phyloP scores from a whole-genome alignment of 2,329 filamentous ascomycete genomes.

The Tolypocladium ovalisporum region DNA sequence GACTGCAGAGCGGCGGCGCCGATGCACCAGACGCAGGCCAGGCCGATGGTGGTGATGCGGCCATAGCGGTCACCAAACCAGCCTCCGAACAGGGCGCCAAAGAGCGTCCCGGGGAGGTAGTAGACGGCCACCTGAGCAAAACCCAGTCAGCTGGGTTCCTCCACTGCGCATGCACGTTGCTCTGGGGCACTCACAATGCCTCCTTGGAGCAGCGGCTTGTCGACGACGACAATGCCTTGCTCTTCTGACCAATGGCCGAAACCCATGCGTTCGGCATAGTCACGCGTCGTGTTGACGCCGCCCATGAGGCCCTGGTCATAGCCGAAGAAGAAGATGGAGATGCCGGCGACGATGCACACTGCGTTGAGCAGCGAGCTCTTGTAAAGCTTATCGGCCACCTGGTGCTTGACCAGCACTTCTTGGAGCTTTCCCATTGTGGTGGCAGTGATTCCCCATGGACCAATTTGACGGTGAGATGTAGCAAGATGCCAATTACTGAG shows the following conservation, averaged over 20 bases:
- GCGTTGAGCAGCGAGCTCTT: constrained; percentile 46
- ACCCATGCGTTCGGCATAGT: constrained; percentile 55
- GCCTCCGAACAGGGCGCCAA: constrained; percentile 53
- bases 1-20: constrained; percentile 54
- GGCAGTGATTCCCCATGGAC: neutral
- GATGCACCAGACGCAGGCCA: constrained; percentile 46
- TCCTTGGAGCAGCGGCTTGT: constrained; percentile 31
- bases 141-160: neutral
- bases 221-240: constrained; percentile 39
- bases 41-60: constrained; percentile 51
- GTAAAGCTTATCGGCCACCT: constrained; percentile 39
- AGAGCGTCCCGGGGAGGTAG: constrained; percentile 43
- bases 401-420: constrained; percentile 5
- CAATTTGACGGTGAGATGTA: neutral
- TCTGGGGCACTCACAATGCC: constrained; percentile 11
- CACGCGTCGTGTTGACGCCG: constrained; percentile 53
- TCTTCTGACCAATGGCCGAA: constrained; percentile 48
- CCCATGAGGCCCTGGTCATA: constrained; percentile 49
- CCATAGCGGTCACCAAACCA: constrained; percentile 53
- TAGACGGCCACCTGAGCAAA: constrained; percentile 13
- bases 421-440: neutral
- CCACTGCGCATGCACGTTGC: no score
- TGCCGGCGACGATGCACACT: constrained; percentile 51
- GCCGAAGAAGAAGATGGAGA: constrained; percentile 60
- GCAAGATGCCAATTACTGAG: neutral